Percentiles rank a stretch among this genome's conserved stretches.
Conservation (phyloP, 179 eudicot genomes). For the Pouteria campechiana region DNA sequence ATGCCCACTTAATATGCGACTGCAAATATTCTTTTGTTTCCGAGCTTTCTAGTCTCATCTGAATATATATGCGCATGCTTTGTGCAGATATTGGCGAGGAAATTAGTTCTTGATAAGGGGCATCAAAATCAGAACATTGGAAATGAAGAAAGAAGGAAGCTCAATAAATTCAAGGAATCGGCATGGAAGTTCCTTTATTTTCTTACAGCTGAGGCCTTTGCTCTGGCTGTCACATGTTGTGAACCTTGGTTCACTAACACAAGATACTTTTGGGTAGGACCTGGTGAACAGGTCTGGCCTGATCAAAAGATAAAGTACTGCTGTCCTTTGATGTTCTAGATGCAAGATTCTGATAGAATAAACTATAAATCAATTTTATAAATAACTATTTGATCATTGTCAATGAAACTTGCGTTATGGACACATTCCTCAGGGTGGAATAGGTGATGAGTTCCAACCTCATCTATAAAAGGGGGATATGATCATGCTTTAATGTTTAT, state of each 20-base stretch:
- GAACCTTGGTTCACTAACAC: conserved; percentile 93
- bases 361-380: too few species aligned
- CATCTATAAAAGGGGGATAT: too few species aligned
- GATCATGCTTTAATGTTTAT: too few species aligned
- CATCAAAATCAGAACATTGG: conserved; percentile 26
- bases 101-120: conserved; percentile 55
- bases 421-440: too few species aligned
- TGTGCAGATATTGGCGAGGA: conserved; percentile 65
- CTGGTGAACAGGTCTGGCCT: conserved; percentile 93
- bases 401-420: too few species aligned
- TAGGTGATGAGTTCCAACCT: too few species aligned
- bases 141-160: conserved; percentile 45
- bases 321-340: too few species aligned
- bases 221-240: conserved; percentile 55
- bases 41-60: too few species aligned
- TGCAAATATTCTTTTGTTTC: too few species aligned
- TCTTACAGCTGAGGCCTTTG: conserved; percentile 84
- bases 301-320: conserved; percentile 81
- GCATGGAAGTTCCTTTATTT: conserved; percentile 93
- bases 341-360: too few species aligned
- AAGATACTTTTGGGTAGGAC: conserved; percentile 72
- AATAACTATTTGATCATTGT: too few species aligned
- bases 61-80: conserved; percentile 2
- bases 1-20: too few species aligned
- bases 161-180: conserved; percentile 88